phyloP scores from a whole-genome alignment of 2,329 filamentous ascomycete genomes.

The Orbilia javanica region DNA sequence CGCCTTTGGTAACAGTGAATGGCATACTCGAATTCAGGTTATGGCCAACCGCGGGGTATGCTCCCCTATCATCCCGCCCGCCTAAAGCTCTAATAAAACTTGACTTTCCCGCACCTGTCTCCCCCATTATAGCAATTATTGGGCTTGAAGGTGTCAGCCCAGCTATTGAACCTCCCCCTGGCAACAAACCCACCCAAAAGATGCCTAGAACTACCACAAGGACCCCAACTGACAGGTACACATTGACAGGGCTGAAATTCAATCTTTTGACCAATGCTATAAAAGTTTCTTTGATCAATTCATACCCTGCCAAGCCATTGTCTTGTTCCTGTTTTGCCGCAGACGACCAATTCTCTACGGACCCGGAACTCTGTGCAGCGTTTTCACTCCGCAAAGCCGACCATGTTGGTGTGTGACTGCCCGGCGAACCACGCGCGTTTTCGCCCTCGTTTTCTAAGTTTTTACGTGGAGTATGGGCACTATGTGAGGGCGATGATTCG shows the following conservation, averaged over 20 bases:
- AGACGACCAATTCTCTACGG: slow-evolving; percentile 33
- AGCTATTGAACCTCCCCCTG: background rate
- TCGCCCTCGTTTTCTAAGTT: background rate
- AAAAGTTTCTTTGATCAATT: background rate
- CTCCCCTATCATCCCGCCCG: slow-evolving; percentile 43
- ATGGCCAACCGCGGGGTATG: slow-evolving; percentile 42
- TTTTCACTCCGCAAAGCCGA: slow-evolving; percentile 35
- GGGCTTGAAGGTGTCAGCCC: slow-evolving; percentile 49
- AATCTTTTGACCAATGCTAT: background rate
- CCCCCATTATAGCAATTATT: slow-evolving; percentile 62
- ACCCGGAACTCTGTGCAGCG: background rate
- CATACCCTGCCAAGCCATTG: background rate
- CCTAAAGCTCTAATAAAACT: slow-evolving; percentile 59
- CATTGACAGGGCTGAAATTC: background rate
- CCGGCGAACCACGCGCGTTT: background rate
- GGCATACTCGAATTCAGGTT: slow-evolving; percentile 51
- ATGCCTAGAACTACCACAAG: background rate
- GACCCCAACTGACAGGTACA: background rate
- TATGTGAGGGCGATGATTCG: background rate
- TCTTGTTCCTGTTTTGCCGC: background rate
- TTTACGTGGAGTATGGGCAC: background rate
- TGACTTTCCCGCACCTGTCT: slow-evolving; percentile 61
- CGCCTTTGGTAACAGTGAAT: slow-evolving; percentile 6
- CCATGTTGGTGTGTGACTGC: background rate
- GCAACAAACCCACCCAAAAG: background rate